These are phyloP conservation scores for Golubevia sp. DNA, from an alignment of 1,284 basidiomycete species.

Conservation along the genomic window DNA sequence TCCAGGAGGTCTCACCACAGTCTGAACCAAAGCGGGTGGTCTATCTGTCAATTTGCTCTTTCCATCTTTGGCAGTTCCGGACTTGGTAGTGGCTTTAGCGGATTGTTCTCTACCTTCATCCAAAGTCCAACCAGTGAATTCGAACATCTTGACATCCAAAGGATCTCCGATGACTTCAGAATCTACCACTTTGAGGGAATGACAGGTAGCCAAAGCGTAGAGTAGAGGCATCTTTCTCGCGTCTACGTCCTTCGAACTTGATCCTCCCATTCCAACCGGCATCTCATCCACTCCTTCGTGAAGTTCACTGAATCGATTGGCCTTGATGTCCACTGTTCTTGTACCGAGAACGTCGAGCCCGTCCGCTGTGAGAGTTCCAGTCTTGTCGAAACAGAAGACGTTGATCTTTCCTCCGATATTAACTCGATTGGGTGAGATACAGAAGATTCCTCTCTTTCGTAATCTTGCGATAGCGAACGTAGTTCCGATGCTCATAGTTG, in stretches of 20 bases:
- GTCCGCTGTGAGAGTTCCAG: conserved; percentile 96
- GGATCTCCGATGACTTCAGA: conserved; percentile 92
- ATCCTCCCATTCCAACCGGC: conserved; percentile 66
- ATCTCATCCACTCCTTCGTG: conserved; percentile 85
- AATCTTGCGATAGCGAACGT: conserved; percentile 91
- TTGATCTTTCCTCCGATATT: conserved; percentile 97
- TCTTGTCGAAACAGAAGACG: conserved; percentile 99
- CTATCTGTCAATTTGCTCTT: conserved; percentile 67
- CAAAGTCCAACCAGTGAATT: conserved; percentile 92
- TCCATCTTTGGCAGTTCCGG: conserved; percentile 48
- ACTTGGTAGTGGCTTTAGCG: conserved; percentile 36
- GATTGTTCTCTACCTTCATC: conserved; percentile 72
- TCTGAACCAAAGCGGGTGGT: conserved; percentile 90
- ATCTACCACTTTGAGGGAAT: conserved; percentile 90
- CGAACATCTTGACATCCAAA: conserved; percentile 84
- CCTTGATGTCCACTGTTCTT: conserved; percentile 50
- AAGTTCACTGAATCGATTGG: conserved; percentile 84
- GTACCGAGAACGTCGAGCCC: conserved; percentile 90
- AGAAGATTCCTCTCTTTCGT: conserved; percentile 87
- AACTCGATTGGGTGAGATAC: conserved; percentile 93
- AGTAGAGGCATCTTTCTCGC: conserved; percentile 78
- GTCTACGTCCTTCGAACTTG: conserved; percentile 62
- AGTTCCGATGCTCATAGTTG: conserved; percentile 95
- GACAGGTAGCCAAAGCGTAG: conserved; percentile 93
- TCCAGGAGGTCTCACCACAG: conserved; percentile 92